Evolutionary conservation across 2,329 filamentous ascomycete genomes (phyloP), one percentile per base, ranked within the genome.

Genomic region (Davidsoniella virescens): DNA sequence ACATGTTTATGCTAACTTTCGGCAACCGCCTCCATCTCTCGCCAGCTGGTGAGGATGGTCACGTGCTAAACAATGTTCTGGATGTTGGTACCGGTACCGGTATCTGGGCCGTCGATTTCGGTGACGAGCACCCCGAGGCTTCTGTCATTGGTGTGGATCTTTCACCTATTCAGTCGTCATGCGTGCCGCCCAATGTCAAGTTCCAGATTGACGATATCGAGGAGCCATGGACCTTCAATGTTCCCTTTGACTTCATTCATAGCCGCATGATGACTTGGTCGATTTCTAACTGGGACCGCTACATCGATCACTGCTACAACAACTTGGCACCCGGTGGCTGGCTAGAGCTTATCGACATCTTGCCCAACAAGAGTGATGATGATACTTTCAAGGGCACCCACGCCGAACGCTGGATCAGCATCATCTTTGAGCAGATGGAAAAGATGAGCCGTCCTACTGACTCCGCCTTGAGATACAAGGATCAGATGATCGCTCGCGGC

Each of bases 401-500:
- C 5, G 48, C 66, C 1, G 47, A 60, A 4, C 53, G 58, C 16
- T 64, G 62, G 58, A 59, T 57, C 0, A 45, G 54, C 18, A 43
- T 58, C 1, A 61, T 67, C 42, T 52, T 63, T 0, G 56, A 65
- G 44, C 58, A 61, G 2, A 60, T 60, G 2, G 53, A 47, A 2
- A 57, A 59, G 2, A 54, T 65, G 7, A 59, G 61, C 0, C 60
- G 65, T 2, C 56, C 59, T 1, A 56, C 60, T 8, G 55, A 59
- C 33, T 61, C 59, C 18, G 61, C 59, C 0, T 56, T 56, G 0
- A 42, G 50, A 1, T 65, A 64, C 46, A 60, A 59, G 47, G 54
- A 60, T 40, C 65, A 67, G 49, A 64, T 78, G 56, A 60, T 62
- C 2, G 69, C 70, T 10, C 72, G 68, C 0, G 76, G 76, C 0